These are phyloP conservation scores for Mikania micrantha DNA, from an alignment of 129 eudicot species.

Conservation along the genomic window DNA sequence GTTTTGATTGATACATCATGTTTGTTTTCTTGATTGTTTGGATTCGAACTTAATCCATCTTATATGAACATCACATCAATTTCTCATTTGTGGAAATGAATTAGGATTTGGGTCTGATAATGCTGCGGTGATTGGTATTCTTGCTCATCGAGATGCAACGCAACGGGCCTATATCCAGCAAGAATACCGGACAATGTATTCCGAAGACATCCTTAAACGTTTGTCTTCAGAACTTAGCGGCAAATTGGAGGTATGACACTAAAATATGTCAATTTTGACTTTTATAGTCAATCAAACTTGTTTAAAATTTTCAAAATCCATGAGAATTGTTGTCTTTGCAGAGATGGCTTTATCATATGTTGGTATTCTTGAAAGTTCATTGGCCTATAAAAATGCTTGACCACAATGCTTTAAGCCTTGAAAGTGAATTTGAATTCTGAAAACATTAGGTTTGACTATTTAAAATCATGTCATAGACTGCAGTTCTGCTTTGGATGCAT, in stretches of 20 bases:
- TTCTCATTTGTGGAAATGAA: neutral
- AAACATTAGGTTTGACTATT: slow-evolving; percentile 1
- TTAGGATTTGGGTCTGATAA: slow-evolving; percentile 48
- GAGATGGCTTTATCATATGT: neutral
- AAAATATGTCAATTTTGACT: slow-evolving; percentile 5
- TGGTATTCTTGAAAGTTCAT: neutral
- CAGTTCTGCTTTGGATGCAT: slow-evolving; percentile 63
- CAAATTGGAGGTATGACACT: slow-evolving; percentile 21
- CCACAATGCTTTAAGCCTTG: neutral
- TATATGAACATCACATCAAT: no score
- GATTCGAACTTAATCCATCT: no score
- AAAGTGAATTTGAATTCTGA: slow-evolving; percentile 7
- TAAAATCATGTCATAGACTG: slow-evolving; percentile 24
- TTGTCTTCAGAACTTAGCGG: slow-evolving; percentile 46
- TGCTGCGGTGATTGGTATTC: slow-evolving; percentile 37
- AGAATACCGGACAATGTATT: slow-evolving; percentile 39
- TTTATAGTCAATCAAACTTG: neutral
- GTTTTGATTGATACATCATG: no score
- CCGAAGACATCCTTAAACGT: slow-evolving; percentile 38
- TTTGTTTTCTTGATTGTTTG: no score
- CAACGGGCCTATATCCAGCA: slow-evolving; percentile 39
- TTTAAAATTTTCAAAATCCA: neutral
- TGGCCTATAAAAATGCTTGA: neutral
- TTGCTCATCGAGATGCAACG: slow-evolving; percentile 44
- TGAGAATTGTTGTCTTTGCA: neutral